phyloP scores from a whole-genome alignment of 1,284 basidiomycete genomes.

The Gymnopus androsaceus region DNA sequence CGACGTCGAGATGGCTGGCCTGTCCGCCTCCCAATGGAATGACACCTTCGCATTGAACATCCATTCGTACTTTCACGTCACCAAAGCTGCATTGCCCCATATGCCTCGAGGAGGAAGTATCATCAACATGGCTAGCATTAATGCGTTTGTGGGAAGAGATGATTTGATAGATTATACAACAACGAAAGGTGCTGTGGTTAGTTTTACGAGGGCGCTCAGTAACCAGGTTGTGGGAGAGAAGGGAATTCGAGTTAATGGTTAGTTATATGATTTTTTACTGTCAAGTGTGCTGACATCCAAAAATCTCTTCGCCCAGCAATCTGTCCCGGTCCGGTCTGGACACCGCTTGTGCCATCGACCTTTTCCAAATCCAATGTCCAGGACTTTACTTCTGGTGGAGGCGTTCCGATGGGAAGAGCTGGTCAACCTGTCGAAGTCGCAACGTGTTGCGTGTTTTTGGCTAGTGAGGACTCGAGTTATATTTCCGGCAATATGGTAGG shows the following conservation, averaged over 20 bases:
- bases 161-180: conserved; percentile 50
- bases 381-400: conserved; percentile 20
- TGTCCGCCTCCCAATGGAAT: conserved; percentile 51
- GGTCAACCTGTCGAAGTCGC: conserved; percentile 61
- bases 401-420: conserved; percentile 48
- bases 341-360: conserved; percentile 51
- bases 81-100: conserved; percentile 45
- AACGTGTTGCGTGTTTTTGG: conserved; percentile 55
- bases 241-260: conserved; percentile 18
- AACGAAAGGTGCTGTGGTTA: conserved; percentile 20
- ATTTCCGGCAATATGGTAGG: conserved; percentile 29
- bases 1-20: conserved; percentile 37
- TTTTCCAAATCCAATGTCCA: conserved; percentile 52
- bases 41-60: conserved; percentile 53
- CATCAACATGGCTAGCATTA: conserved; percentile 53
- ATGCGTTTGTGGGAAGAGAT: conserved; percentile 53
- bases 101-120: conserved; percentile 42
- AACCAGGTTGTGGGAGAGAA: conserved; percentile 56
- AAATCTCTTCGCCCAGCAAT: conserved; percentile 33
- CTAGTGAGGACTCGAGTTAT: conserved; percentile 52
- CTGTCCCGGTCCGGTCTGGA: conserved; percentile 56
- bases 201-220: conserved; percentile 36
- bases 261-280: conserved; percentile 19
- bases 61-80: conserved; percentile 56
- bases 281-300: not conserved